Percentiles rank a stretch among this genome's conserved stretches.
phyloP scores from a whole-genome alignment of 148 eudicot species.

The Camellia japonica region DNA sequence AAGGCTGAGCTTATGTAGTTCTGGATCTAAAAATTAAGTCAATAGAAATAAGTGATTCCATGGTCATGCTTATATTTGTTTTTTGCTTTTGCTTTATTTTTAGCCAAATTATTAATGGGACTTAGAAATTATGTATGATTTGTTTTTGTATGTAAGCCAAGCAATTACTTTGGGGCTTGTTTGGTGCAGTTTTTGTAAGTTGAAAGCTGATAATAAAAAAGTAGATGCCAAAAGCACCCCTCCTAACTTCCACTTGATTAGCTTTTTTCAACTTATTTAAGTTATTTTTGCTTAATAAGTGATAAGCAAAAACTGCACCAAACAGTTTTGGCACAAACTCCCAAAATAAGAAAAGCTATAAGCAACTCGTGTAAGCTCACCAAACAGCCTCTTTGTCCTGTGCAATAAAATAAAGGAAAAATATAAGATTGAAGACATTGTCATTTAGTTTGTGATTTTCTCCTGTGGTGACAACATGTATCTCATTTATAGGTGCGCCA shows the following conservation, averaged over 20 bases:
- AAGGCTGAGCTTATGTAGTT: not conserved
- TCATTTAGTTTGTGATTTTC: not conserved
- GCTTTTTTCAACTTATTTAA: no score
- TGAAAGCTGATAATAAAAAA: no score
- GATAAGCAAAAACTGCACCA: no score
- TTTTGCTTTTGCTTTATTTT: not conserved
- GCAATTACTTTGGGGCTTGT: not conserved
- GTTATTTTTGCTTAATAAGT: no score
- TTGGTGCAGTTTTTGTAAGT: no score
- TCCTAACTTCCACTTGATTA: no score
- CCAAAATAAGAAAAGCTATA: no score
- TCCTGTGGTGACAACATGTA: slow-evolving; percentile 4
- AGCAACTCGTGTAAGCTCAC: no score
- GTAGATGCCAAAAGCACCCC: no score
- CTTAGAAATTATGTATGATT: not conserved
- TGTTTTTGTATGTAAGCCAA: not conserved
- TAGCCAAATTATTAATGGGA: not conserved
- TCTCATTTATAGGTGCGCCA: slow-evolving; percentile 70
- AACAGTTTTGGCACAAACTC: no score
- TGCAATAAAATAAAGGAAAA: not conserved
- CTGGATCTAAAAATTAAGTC: not conserved
- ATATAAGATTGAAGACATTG: not conserved
- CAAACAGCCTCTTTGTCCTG: not conserved
- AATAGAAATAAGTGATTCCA: not conserved
- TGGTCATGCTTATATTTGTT: not conserved